Percentiles rank a stretch among this genome's conserved stretches.
These are phyloP conservation scores for Clonostachys rosea DNA, from an alignment of 2,329 filamentous ascomycete genomes.

Conservation along the genomic window DNA sequence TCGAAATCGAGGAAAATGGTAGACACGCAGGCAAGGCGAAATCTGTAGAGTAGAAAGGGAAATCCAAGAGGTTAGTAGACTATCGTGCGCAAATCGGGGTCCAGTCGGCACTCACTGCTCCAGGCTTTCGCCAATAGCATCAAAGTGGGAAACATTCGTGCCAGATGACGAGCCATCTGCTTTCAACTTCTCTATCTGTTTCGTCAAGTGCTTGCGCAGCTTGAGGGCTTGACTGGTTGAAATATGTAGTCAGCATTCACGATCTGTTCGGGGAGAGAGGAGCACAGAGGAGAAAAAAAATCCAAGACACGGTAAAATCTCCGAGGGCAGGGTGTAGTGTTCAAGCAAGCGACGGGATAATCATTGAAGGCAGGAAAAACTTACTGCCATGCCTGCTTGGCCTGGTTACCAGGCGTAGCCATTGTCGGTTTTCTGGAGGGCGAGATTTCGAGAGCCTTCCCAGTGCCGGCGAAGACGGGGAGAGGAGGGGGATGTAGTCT, in stretches of 20 bases:
- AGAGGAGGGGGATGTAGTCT: constrained; percentile 2
- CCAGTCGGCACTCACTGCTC: constrained; percentile 22
- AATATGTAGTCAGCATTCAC: constrained; percentile 5
- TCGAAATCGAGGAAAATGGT: constrained; percentile 70
- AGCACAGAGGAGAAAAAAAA: too few species aligned
- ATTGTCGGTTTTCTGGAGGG: constrained; percentile 9
- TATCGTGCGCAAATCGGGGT: neutral
- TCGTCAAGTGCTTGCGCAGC: constrained; percentile 33
- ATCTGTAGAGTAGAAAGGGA: constrained; percentile 32
- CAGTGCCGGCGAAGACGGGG: constrained; percentile 6
- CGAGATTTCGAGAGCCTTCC: constrained; percentile 3
- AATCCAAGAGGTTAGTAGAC: neutral
- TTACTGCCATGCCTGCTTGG: constrained; percentile 32
- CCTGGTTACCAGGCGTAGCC: constrained; percentile 14
- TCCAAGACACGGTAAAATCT: too few species aligned
- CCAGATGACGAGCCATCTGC: constrained; percentile 20
- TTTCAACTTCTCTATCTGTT: constrained; percentile 36
- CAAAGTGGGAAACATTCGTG: constrained; percentile 34
- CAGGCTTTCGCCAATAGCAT: constrained; percentile 35
- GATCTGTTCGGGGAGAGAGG: too few species aligned
- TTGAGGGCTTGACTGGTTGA: constrained; percentile 33
- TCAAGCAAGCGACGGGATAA: too few species aligned
- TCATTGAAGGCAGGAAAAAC: constrained; percentile 3
- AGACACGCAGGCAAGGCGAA: constrained; percentile 67
- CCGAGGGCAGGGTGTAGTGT: too few species aligned